Evolutionary conservation across 306 rosid genomes (phyloP).

Genomic region (Fragaria vesca): DNA sequence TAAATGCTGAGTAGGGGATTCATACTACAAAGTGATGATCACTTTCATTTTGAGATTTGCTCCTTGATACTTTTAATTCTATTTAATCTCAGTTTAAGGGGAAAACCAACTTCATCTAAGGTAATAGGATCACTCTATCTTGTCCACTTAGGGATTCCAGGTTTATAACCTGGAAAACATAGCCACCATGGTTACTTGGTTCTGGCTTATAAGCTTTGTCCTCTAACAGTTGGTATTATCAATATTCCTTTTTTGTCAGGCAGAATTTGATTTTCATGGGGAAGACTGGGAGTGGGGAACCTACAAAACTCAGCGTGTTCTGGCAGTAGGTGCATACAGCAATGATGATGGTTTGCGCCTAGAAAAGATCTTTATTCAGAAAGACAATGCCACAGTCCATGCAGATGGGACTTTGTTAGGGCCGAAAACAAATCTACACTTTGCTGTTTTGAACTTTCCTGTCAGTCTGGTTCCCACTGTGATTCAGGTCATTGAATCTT

Average conservation of each 20-base stretch:
- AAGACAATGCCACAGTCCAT: slow-evolving; percentile 89
- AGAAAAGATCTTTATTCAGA: slow-evolving; percentile 70
- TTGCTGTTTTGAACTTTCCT: slow-evolving; percentile 88
- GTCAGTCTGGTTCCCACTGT: slow-evolving; percentile 82
- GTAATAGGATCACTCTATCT: neutral
- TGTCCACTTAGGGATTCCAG: slow-evolving; percentile 1
- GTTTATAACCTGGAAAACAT: neutral
- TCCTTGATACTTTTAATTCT: slow-evolving; percentile 6
- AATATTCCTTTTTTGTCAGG: slow-evolving; percentile 46
- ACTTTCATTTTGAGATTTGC: neutral
- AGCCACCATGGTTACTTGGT: slow-evolving; percentile 9
- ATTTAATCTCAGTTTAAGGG: slow-evolving; percentile 10
- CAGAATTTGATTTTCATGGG: slow-evolving; percentile 90
- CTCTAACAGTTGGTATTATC: slow-evolving; percentile 30
- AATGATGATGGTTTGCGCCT: slow-evolving; percentile 74
- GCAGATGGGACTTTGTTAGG: slow-evolving; percentile 95
- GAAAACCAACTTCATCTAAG: slow-evolving; percentile 2
- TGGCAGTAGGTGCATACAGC: slow-evolving; percentile 81
- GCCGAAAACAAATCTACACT: slow-evolving; percentile 84
- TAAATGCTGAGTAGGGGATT: slow-evolving; percentile 9
- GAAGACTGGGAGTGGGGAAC: slow-evolving; percentile 98
- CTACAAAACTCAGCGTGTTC: slow-evolving; percentile 76
- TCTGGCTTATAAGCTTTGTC: slow-evolving; percentile 22
- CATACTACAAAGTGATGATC: neutral
- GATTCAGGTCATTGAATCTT: slow-evolving; percentile 76